Evolutionary conservation across 2,329 filamentous ascomycete genomes (phyloP).

Genomic region (Penicillium digitatum): DNA sequence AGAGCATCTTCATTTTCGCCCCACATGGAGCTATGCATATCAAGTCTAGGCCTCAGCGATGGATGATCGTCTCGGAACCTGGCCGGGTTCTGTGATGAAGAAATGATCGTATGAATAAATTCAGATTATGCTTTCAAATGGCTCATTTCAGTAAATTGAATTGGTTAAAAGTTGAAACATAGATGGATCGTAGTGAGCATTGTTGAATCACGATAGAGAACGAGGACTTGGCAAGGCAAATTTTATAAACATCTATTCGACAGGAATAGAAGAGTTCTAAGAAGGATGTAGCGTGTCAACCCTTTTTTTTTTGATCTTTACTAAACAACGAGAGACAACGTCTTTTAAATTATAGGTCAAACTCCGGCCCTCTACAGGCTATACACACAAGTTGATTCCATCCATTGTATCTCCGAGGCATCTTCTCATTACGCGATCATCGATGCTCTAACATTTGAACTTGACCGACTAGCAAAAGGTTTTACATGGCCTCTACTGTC

Average conservation of each 20-base stretch:
- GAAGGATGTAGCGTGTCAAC: neutral
- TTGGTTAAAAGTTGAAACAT: neutral
- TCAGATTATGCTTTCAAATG: fast-evolving
- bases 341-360: constrained; percentile 13
- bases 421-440: constrained; percentile 9
- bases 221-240: neutral
- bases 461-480: constrained; percentile 7
- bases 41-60: too few relatives aligned
- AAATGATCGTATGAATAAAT: neutral
- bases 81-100: neutral
- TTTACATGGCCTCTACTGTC: constrained; percentile 30
- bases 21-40: neutral
- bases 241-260: neutral
- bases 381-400: constrained; percentile 17
- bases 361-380: constrained; percentile 11
- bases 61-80: too few relatives aligned
- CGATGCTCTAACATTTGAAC: constrained; percentile 10
- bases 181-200: neutral
- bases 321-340: neutral
- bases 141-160: neutral
- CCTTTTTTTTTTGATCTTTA: neutral
- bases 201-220: neutral
- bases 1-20: too few relatives aligned
- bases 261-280: neutral
- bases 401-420: constrained; percentile 5